phyloP scores from a whole-genome alignment of 768 basidiomycete genomes.

The Candolleomyces aberdarensis region DNA sequence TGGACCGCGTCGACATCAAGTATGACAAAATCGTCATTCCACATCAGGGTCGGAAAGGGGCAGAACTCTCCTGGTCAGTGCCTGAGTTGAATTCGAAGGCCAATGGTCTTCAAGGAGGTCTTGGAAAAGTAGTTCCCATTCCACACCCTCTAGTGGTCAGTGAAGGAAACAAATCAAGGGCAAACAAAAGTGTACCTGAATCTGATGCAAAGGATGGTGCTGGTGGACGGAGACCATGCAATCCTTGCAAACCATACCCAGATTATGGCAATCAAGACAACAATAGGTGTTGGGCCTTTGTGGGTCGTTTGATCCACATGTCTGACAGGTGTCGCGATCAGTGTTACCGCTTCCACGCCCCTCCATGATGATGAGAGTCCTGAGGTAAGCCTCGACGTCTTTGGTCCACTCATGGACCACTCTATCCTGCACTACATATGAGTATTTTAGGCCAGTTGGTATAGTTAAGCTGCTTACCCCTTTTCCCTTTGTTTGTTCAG shows the following conservation, averaged over 20 bases:
- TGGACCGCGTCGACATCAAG: slow-evolving; percentile 28
- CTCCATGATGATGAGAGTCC: background rate
- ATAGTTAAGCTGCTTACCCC: too few species aligned
- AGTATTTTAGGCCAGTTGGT: too few species aligned
- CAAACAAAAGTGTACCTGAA: too few species aligned
- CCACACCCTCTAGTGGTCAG: background rate
- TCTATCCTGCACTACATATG: background rate
- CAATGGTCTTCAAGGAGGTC: slow-evolving; percentile 16
- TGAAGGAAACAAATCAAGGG: too few species aligned
- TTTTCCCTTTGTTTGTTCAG: background rate
- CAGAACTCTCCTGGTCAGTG: slow-evolving; percentile 17
- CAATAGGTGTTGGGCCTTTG: too few species aligned
- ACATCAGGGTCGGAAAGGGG: slow-evolving; percentile 4
- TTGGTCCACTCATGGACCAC: background rate
- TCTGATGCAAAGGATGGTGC: background rate
- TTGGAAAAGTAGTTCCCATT: slow-evolving; percentile 6
- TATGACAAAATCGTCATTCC: slow-evolving; percentile 25
- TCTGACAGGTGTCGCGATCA: too few species aligned
- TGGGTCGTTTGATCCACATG: too few species aligned
- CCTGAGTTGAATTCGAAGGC: slow-evolving; percentile 24
- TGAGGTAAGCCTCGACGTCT: background rate
- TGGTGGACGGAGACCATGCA: background rate
- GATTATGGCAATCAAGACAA: background rate
- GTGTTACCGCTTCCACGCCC: background rate
- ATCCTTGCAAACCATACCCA: background rate